Base-by-base conservation (phyloP, 768 basidiomycete genomes). In the Leccinum arenicola region DNA sequence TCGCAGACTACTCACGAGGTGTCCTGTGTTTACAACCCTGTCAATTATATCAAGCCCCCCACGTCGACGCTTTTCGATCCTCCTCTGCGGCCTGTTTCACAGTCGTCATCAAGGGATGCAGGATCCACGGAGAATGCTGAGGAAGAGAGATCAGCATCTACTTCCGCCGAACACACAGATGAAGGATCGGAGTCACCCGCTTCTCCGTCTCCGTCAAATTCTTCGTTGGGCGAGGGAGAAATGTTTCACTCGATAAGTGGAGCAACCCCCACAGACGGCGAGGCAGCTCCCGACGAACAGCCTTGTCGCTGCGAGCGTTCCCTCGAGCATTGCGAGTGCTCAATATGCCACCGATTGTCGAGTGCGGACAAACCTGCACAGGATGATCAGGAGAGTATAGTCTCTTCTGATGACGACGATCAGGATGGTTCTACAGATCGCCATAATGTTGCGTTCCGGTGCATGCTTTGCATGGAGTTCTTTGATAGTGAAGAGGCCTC, bases 401-500 rank as follows among this genome's bases (percentile, higher is more conserved):
- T 57, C 38, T 43, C 62, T 35, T 7, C 49, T 23, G 55, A 36
- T 33, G 55, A 29, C 35, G n/a, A 12, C 21, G 35, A 11, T 17
- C 54, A 27, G 36, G 55, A 53, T 51, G 31, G 40, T 19, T 38
- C 54, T 17, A 14, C 12, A 25, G 48, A 33, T 51, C n/a, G 15
- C 36, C 35, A 19, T 6, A 23, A 47, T 11, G 47, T 31, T 6
- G 7, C 15, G 8, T 61, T 60, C 23, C 58, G 43, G 5, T 70
- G 70, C 48, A 55, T 50, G 14, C 54, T 61, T 17, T 70, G 70
- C 54, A 15, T 60, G 21, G 14, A 19, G n/a, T 1, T 55, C 25
- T 69, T 69, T 48, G 60, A 64, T 25, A 63, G 55, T 0, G 59
- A 58, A 35, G 52, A 49, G n/a, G 60, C 50, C 0, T 50, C 56